phyloP scores from a whole-genome alignment of 148 eudicot species.

The Camellia granthamiana region DNA sequence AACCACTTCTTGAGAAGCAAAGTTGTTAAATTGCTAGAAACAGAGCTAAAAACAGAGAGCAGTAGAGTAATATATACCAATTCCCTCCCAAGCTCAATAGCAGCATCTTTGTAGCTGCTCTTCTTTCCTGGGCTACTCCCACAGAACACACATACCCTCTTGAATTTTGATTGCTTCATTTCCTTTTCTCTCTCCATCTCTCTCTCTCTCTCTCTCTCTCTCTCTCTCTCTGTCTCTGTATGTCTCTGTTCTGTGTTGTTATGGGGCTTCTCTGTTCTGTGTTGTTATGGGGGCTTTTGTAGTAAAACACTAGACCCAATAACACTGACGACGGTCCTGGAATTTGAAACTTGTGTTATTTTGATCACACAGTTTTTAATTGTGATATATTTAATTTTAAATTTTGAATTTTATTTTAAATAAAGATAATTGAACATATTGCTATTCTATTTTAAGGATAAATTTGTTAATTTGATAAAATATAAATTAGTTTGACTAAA shows the following conservation, averaged over 20 bases:
- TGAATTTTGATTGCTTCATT: conserved; percentile 34
- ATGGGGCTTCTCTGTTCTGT: neutral
- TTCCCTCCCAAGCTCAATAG: conserved; percentile 39
- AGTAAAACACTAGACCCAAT: too few relatives aligned
- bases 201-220: conserved; percentile 18
- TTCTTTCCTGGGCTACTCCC: conserved; percentile 48
- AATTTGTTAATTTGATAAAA: too few relatives aligned
- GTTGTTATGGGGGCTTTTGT: too few relatives aligned
- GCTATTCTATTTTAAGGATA: too few relatives aligned
- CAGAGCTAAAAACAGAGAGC: conserved; percentile 8
- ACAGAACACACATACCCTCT: conserved; percentile 41
- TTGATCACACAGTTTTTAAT: too few relatives aligned
- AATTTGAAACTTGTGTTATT: too few relatives aligned
- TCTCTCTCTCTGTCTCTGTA: neutral
- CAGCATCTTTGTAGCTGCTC: conserved; percentile 42
- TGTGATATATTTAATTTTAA: too few relatives aligned
- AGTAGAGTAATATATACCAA: conserved; percentile 18
- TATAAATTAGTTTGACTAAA: too few relatives aligned
- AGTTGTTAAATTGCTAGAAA: neutral
- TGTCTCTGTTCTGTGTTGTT: neutral
- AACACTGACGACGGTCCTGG: too few relatives aligned
- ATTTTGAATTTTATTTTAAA: too few relatives aligned
- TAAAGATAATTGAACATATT: too few relatives aligned
- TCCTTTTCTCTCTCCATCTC: conserved; percentile 24
- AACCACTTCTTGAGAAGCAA: too few relatives aligned